Evolutionary conservation across 2,329 filamentous ascomycete genomes (phyloP), one percentile per base, ranked within the genome.

Genomic region (Leptoxyphium fumago): DNA sequence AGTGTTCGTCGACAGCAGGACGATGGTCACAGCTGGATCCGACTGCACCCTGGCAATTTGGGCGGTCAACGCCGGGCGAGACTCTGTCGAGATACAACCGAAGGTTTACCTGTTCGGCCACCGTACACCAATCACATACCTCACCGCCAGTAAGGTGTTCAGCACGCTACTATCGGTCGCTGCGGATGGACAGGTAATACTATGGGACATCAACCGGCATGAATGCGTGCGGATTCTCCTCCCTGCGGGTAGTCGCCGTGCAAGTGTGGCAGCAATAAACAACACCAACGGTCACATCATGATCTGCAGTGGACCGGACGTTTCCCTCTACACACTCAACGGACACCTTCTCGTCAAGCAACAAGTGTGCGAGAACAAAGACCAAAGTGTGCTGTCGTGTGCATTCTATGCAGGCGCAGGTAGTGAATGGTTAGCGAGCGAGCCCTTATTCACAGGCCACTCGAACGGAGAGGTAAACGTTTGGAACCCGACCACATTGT

Each of bases 121-220:
- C 66, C 85, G 86, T 58, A 79, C 78, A 0, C 79, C 88, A 0
- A 83, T 96, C 13, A 85, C 78, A 2, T 77, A 78, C 1, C 79
- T 98, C 40, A 84, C 88, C 0, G 80, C 89, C 2, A 93, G 85
- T 34, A 82, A 87, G 49, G 83, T 86, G 0, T 93, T 95, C 61
- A 88, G 85, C 57, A 84, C 87, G 0, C 77, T 98, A 43, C 72
- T 96, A 2, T 93, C 87, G 1, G 82, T 84, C 1, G 88, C 84
- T 0, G 73, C 74, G 0, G 85, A 94, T 56, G 88, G 88, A 0
- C 79, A 84, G 34, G 79, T 88, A 10, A 79, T 94, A 55, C 70
- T 96, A 2, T 98, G 91, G 91, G 91, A 96, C 60, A 72, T 98
- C 3, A 98, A 96, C 61, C 78, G 85, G 13, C 75, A 87, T 10